phyloP scores from a whole-genome alignment of 1,284 basidiomycete species.

The Tylopilus sp. region DNA sequence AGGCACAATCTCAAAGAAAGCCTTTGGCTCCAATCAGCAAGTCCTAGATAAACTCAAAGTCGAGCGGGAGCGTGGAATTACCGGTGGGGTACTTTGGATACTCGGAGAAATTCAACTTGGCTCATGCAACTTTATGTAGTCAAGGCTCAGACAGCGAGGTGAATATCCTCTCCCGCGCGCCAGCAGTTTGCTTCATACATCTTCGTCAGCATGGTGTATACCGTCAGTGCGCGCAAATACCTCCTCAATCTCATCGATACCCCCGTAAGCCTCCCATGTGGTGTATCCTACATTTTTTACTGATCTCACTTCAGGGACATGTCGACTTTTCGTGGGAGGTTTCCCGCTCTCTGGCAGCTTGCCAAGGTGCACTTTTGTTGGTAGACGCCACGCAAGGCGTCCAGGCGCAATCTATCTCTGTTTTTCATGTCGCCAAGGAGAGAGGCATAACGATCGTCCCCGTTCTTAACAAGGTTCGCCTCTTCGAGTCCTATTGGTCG shows the following conservation, averaged over 20 bases:
- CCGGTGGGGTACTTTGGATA: constrained; percentile 48
- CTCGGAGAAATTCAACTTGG: neutral
- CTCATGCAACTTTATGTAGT: constrained; percentile 40
- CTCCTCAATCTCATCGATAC: constrained; percentile 97
- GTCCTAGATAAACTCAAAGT: constrained; percentile 97
- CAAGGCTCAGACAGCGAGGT: constrained; percentile 91
- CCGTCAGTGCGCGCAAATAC: constrained; percentile 51
- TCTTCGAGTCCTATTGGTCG: neutral
- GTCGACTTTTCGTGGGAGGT: constrained; percentile 98
- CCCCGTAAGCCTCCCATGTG: constrained; percentile 51
- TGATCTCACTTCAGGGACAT: constrained; percentile 61
- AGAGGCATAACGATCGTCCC: constrained; percentile 85
- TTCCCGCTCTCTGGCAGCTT: constrained; percentile 87
- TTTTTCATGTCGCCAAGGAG: constrained; percentile 86
- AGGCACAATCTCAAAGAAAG: constrained; percentile 72
- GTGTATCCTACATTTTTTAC: neutral
- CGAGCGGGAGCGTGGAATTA: constrained; percentile 92
- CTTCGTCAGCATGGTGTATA: constrained; percentile 69
- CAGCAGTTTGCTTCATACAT: constrained; percentile 6
- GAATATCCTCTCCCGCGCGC: constrained; percentile 2
- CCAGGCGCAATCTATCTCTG: constrained; percentile 96
- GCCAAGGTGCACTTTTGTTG: constrained; percentile 87
- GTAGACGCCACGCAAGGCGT: constrained; percentile 98
- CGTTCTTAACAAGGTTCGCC: constrained; percentile 85
- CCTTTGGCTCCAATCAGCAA: constrained; percentile 73